phyloP scores from a whole-genome alignment of 2,329 filamentous ascomycete species.

The Colletotrichum cereale region DNA sequence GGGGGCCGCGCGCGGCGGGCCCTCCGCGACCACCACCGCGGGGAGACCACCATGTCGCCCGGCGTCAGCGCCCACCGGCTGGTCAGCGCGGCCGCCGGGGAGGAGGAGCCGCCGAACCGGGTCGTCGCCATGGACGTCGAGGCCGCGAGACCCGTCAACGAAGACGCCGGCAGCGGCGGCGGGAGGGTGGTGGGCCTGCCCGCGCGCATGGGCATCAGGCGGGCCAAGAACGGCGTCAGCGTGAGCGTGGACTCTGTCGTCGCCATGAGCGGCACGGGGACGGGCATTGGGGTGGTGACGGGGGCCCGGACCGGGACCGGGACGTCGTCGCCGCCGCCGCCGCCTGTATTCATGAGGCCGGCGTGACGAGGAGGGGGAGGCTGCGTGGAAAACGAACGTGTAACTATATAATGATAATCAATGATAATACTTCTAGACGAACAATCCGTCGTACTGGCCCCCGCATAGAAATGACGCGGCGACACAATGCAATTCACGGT shows the following conservation, averaged over 20 bases:
- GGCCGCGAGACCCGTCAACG: slow-evolving; percentile 13
- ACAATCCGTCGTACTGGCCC: no score
- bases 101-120: not conserved
- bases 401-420: slow-evolving; percentile 7
- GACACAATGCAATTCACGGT: not conserved
- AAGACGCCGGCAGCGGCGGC: not conserved
- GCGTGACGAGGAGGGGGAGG: not conserved
- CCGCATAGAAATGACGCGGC: no score
- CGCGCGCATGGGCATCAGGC: slow-evolving; percentile 17
- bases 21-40: not conserved
- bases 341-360: slow-evolving; percentile 2
- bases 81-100: not conserved
- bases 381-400: no score
- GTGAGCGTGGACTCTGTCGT: slow-evolving; percentile 15
- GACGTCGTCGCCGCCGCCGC: slow-evolving; percentile 9
- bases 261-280: slow-evolving; percentile 2
- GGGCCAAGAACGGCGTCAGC: slow-evolving; percentile 10
- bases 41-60: not conserved
- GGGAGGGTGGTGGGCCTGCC: slow-evolving; percentile 5
- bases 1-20: not conserved
- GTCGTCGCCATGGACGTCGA: slow-evolving; percentile 9
- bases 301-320: not conserved
- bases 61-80: not conserved
- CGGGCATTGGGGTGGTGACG: no score
- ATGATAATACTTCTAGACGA: slow-evolving; percentile 24